phyloP scores from a whole-genome alignment of 2,329 filamentous ascomycete species.

The Thelonectria discophora region DNA sequence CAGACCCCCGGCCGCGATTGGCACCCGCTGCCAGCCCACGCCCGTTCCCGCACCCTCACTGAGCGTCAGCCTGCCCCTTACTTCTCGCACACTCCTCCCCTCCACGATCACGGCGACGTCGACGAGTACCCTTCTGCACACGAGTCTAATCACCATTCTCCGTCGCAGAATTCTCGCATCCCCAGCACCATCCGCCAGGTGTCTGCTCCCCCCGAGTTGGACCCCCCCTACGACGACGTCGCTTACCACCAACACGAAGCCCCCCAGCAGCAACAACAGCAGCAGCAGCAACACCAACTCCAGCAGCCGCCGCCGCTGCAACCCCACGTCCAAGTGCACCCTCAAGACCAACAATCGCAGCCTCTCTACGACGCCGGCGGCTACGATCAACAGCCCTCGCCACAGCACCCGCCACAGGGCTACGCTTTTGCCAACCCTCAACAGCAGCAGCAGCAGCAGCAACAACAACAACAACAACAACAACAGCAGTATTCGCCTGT shows the following conservation, averaged over 20 bases:
- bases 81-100: slow-evolving; percentile 54
- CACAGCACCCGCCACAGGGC: slow-evolving; percentile 37
- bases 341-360: slow-evolving; percentile 50
- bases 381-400: slow-evolving; percentile 50
- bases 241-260: slow-evolving; percentile 52
- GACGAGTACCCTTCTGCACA: slow-evolving; percentile 49
- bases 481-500: slow-evolving; percentile 30
- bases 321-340: slow-evolving; percentile 33
- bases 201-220: slow-evolving; percentile 53
- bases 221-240: slow-evolving; percentile 57
- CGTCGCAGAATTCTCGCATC: slow-evolving; percentile 52
- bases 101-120: slow-evolving; percentile 55
- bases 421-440: slow-evolving; percentile 45
- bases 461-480: neutral
- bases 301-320: slow-evolving; percentile 37
- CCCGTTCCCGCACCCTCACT: slow-evolving; percentile 13
- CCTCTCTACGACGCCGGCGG: slow-evolving; percentile 46
- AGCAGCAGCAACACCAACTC: slow-evolving; percentile 39
- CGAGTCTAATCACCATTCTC: slow-evolving; percentile 52
- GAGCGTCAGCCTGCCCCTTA: slow-evolving; percentile 43
- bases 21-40: slow-evolving; percentile 28
- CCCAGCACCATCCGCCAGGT: slow-evolving; percentile 58
- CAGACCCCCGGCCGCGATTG: slow-evolving; percentile 33
- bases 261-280: slow-evolving; percentile 40
- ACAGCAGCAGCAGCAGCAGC: slow-evolving; percentile 47